phyloP scores from a whole-genome alignment of 805 yeast species.

The Teunomyces aglyptinius region DNA sequence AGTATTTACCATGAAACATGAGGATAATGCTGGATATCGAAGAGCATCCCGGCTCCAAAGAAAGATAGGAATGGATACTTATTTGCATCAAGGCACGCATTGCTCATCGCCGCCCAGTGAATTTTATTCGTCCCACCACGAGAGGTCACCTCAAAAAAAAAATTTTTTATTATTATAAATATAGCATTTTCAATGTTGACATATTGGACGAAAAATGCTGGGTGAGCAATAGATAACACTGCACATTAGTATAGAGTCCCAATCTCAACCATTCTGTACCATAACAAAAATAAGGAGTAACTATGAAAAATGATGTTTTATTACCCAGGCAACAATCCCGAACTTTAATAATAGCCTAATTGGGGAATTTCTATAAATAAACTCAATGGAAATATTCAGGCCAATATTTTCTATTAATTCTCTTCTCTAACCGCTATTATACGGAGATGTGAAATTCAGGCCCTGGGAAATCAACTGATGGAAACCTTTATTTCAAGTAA shows the following conservation, averaged over 20 bases:
- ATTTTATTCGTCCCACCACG: background rate
- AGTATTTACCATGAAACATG: background rate
- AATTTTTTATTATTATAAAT: background rate
- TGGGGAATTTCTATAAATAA: background rate
- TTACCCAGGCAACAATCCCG: background rate
- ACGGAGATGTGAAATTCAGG: too few relatives aligned
- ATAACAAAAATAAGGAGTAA: background rate
- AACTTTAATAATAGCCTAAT: background rate
- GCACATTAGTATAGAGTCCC: background rate
- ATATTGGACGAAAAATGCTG: background rate
- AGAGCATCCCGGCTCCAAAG: background rate
- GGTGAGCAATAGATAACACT: background rate
- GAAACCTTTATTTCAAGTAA: too few relatives aligned
- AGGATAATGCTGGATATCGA: background rate
- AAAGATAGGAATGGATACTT: background rate
- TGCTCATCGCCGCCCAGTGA: background rate
- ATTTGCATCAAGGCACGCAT: background rate
- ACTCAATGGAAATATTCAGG: background rate
- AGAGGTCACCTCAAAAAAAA: background rate
- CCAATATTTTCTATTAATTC: background rate
- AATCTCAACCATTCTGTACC: background rate
- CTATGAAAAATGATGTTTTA: background rate
- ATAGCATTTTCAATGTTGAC: background rate
- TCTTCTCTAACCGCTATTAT: too few relatives aligned
- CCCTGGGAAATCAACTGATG: too few relatives aligned